A percentile compares a stretch with the other conserved stretches of the same genome.
Evolutionary conservation across 148 eudicot genomes (phyloP).

Genomic region (Selenicereus undatus): DNA sequence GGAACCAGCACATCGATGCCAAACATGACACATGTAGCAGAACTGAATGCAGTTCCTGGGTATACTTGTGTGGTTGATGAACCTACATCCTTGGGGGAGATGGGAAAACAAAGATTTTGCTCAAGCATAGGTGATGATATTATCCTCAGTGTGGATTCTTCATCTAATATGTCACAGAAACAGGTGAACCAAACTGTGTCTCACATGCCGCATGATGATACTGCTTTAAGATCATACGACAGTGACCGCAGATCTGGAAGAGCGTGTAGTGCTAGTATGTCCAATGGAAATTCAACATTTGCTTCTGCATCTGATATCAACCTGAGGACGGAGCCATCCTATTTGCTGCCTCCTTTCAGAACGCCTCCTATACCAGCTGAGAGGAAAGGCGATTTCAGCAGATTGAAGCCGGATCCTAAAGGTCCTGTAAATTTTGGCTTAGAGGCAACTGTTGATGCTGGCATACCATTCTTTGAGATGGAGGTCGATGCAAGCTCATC

Average conservation of each 20-base stretch:
- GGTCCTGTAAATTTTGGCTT: slow-evolving; percentile 43
- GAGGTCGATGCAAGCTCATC: slow-evolving; percentile 52
- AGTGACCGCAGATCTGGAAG: slow-evolving; percentile 28
- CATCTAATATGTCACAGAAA: slow-evolving; percentile 32
- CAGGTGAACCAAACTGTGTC: slow-evolving; percentile 36
- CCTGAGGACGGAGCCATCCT: slow-evolving; percentile 54
- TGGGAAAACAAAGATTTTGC: slow-evolving; percentile 27
- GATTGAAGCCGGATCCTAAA: slow-evolving; percentile 32
- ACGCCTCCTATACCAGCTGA: slow-evolving; percentile 46
- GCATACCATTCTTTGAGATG: slow-evolving; percentile 63
- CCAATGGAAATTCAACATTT: slow-evolving; percentile 29
- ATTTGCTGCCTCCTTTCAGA: slow-evolving; percentile 57
- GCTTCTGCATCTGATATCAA: slow-evolving; percentile 52
- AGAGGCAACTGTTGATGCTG: slow-evolving; percentile 35
- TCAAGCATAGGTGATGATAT: slow-evolving; percentile 34
- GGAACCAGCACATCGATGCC: slow-evolving; percentile 39
- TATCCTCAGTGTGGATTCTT: slow-evolving; percentile 30
- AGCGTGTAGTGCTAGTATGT: slow-evolving; percentile 24
- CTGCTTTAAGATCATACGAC: slow-evolving; percentile 24
- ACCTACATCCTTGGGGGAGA: slow-evolving; percentile 28
- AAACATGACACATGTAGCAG: slow-evolving; percentile 40
- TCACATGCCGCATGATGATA: slow-evolving; percentile 24
- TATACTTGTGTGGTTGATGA: slow-evolving; percentile 46
- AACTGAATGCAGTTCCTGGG: slow-evolving; percentile 53
- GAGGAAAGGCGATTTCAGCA: slow-evolving; percentile 28